A percentile compares a stretch with the other conserved stretches of the same genome.
Evolutionary conservation across 345 rosid genomes (phyloP).

Genomic region (Chamaenerion angustifolium): DNA sequence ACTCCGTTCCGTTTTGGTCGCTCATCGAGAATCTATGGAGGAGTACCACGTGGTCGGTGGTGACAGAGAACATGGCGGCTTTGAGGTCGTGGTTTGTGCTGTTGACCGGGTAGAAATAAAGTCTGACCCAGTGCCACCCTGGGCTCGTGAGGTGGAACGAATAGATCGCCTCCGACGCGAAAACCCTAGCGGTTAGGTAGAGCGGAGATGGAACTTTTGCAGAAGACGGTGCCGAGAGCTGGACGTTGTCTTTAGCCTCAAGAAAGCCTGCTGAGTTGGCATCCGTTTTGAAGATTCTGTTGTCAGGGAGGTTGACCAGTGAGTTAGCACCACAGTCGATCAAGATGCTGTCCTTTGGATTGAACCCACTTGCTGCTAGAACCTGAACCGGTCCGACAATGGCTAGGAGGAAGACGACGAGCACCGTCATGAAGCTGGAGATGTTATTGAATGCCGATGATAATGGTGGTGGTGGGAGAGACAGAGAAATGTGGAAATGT

Average conservation of each 20-base stretch:
- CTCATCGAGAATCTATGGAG: slow-evolving; percentile 9
- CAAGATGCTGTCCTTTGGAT: slow-evolving; percentile 6
- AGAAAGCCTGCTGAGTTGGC: slow-evolving; percentile 6
- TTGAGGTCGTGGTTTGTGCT: slow-evolving; percentile 2
- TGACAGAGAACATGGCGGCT: not conserved
- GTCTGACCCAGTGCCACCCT: slow-evolving; percentile 9
- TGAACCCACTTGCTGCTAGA: not conserved
- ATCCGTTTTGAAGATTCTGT: slow-evolving; percentile 8
- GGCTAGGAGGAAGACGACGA: not conserved
- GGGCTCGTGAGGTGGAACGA: slow-evolving; percentile 5
- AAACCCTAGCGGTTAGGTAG: slow-evolving; percentile 8
- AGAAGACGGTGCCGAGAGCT: not conserved
- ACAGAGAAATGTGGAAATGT: not conserved
- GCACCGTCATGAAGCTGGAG: not conserved
- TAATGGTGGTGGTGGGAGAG: not conserved
- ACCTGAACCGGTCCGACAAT: not conserved
- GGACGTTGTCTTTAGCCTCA: slow-evolving; percentile 4
- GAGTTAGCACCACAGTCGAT: slow-evolving; percentile 8
- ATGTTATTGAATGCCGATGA: no score
- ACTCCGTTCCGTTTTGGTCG: not conserved
- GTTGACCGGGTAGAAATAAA: slow-evolving; percentile 5
- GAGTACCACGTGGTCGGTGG: slow-evolving; percentile 6
- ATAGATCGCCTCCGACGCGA: slow-evolving; percentile 2
- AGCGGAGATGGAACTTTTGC: slow-evolving; percentile 3
- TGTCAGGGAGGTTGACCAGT: slow-evolving; percentile 6